phyloP scores from a whole-genome alignment of 768 basidiomycete species.

The Solioccasus polychromus region DNA sequence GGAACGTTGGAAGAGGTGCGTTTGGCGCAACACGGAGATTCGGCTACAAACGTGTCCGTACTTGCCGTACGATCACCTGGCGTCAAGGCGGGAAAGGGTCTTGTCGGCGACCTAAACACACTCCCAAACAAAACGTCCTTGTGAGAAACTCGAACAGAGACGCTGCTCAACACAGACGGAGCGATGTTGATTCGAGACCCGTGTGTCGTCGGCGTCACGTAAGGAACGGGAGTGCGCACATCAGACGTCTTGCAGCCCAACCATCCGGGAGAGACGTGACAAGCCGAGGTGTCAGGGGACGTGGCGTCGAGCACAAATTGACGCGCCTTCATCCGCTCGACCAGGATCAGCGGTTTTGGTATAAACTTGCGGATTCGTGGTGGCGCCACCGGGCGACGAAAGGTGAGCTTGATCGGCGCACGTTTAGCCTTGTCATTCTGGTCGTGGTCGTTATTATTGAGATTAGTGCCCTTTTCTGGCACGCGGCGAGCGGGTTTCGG shows the following conservation, averaged over 20 bases:
- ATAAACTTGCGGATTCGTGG: conserved; percentile 16
- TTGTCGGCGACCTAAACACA: too few species aligned
- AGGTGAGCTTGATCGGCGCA: not conserved
- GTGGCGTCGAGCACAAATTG: conserved; percentile 2
- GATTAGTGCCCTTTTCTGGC: too few species aligned
- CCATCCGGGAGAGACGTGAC: not conserved
- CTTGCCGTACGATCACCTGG: conserved; percentile 16
- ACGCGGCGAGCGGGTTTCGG: too few species aligned
- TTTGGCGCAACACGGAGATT: conserved; percentile 19
- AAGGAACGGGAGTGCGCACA: too few species aligned
- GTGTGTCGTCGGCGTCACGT: conserved; percentile 8
- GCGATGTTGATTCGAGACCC: too few species aligned
- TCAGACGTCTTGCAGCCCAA: too few species aligned
- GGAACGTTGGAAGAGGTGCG: conserved; percentile 5
- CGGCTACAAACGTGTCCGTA: conserved; percentile 22
- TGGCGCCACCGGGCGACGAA: not conserved
- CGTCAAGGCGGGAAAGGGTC: too few species aligned
- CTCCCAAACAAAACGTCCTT: not conserved
- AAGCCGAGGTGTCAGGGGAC: not conserved
- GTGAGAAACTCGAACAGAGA: conserved; percentile 10
- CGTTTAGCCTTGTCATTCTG: not conserved
- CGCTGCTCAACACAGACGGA: conserved; percentile 1
- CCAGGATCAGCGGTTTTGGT: conserved; percentile 24
- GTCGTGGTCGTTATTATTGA: too few species aligned
- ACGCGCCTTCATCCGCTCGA: conserved; percentile 24